Evolutionary conservation across 192 early-diverging fungal species (phyloP).

Genomic region (Podila verticillata): DNA sequence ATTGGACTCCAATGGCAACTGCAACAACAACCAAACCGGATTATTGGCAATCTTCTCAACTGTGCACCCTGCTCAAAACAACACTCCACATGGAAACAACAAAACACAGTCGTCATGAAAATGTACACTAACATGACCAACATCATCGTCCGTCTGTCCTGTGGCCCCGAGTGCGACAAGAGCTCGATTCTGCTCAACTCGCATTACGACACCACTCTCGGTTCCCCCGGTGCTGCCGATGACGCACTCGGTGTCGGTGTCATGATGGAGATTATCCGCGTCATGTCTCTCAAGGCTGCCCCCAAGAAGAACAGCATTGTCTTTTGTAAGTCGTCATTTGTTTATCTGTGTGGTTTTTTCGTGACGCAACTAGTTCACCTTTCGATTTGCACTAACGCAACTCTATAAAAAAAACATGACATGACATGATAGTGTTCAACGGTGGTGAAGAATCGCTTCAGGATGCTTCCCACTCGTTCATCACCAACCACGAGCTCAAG

Average conservation of each 20-base stretch:
- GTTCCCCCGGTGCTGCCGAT: conserved; percentile 68
- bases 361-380: too few species aligned
- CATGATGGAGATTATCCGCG: conserved; percentile 74
- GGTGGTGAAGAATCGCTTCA: conserved; percentile 83
- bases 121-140: conserved; percentile 78
- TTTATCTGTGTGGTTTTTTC: too few species aligned
- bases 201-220: conserved; percentile 75
- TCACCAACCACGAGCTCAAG: conserved; percentile 66
- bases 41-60: too few species aligned
- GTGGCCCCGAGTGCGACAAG: conserved; percentile 68
- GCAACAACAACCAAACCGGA: too few species aligned
- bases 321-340: conserved; percentile 59
- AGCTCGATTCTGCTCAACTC: conserved; percentile 77
- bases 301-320: conserved; percentile 61
- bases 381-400: too few species aligned
- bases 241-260: conserved; percentile 77
- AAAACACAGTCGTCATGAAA: conserved; percentile 65
- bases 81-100: background rate
- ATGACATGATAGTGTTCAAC: conserved; percentile 67
- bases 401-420: too few species aligned
- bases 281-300: conserved; percentile 54
- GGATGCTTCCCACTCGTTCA: conserved; percentile 81
- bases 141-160: conserved; percentile 75
- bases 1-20: too few species aligned
- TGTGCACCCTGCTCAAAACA: too few species aligned